Evolutionary conservation across 2,329 filamentous ascomycete species (phyloP).

Genomic region (Calonectria crousiana): DNA sequence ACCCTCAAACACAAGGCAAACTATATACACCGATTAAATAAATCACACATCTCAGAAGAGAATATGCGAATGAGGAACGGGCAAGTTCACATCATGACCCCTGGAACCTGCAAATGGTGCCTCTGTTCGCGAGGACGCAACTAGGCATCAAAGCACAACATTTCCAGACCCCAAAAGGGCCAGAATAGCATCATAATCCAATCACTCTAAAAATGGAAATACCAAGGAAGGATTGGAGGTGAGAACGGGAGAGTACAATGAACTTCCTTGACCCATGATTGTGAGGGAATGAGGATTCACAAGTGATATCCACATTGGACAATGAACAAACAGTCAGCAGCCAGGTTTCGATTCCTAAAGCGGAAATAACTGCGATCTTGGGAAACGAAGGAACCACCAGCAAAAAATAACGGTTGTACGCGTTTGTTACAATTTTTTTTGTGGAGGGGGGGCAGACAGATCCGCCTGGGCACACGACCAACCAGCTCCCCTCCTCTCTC

Average conservation of each 20-base stretch:
- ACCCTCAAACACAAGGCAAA: background rate
- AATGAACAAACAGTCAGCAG: background rate
- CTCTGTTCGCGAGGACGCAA: background rate
- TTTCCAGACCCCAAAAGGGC: background rate
- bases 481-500: background rate
- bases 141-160: background rate
- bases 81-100: background rate
- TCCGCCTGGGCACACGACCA: background rate
- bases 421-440: background rate
- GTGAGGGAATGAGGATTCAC: background rate
- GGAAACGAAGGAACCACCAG: background rate
- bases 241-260: background rate
- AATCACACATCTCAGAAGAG: background rate
- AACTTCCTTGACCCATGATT: background rate
- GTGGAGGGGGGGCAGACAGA: background rate
- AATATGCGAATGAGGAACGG: background rate
- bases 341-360: background rate
- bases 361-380: background rate
- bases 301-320: background rate
- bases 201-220: background rate
- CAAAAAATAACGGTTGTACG: background rate
- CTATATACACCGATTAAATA: background rate
- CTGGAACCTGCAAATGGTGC: background rate
- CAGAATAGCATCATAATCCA: background rate
- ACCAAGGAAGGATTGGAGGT: background rate